Percentiles rank a stretch among this genome's conserved stretches.
Conservation (phyloP, 805 yeast species). For the Starmerella etchellsii region DNA sequence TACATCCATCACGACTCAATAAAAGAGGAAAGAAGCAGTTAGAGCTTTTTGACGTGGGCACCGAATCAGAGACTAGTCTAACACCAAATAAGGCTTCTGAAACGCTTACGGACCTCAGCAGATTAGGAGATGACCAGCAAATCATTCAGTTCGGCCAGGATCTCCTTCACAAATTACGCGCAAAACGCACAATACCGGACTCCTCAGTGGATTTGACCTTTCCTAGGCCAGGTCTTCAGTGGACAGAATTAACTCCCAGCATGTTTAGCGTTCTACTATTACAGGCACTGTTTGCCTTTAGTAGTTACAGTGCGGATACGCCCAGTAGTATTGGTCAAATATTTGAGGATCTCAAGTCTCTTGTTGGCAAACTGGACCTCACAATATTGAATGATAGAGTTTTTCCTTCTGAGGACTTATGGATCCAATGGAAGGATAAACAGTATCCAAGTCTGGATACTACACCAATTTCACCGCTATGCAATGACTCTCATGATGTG, state of each 20-base stretch:
- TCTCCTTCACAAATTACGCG: background rate
- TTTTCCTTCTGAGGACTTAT: background rate
- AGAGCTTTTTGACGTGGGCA: background rate
- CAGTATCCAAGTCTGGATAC: slow-evolving; percentile 1
- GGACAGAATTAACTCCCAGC: background rate
- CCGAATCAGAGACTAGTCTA: too few species aligned
- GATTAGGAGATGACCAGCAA: background rate
- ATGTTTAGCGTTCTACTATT: background rate
- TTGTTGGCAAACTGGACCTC: background rate
- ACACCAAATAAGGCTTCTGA: background rate
- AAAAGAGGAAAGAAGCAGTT: slow-evolving; percentile 10
- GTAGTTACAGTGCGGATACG: background rate
- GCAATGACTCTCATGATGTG: background rate
- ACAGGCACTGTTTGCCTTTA: background rate
- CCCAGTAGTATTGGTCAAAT: background rate
- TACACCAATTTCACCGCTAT: background rate
- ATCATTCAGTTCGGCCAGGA: background rate
- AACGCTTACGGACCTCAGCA: background rate
- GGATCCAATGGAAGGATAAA: slow-evolving; percentile 4
- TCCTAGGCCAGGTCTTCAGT: background rate
- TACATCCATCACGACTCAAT: slow-evolving; percentile 15
- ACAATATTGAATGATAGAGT: background rate
- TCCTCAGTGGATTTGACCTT: background rate
- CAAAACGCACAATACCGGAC: too few species aligned
- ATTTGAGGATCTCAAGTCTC: background rate